Evolutionary conservation across 2,329 filamentous ascomycete genomes (phyloP).

Genomic region (Ascocoryne sarcoides): DNA sequence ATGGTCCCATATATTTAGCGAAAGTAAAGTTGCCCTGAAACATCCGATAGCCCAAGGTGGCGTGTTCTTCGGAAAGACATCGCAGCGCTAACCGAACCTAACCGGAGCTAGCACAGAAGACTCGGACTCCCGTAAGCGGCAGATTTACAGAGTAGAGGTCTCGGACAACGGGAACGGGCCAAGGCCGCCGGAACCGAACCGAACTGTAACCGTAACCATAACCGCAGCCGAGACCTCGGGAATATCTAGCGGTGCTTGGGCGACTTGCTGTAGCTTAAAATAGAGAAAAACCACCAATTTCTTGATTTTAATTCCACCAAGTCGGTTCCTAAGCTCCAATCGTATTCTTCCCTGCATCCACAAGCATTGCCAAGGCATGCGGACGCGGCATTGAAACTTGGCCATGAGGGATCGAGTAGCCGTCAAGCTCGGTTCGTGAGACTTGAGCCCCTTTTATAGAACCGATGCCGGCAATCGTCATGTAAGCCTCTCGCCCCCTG

Average conservation of each 20-base stretch:
- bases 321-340: neutral
- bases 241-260: neutral
- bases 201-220: too few species aligned
- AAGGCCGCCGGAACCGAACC: neutral
- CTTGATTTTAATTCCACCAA: neutral
- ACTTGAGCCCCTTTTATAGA: neutral
- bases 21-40: neutral
- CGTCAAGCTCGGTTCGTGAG: neutral
- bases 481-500: neutral
- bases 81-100: neutral
- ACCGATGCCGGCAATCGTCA: neutral
- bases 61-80: neutral
- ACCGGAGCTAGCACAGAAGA: neutral
- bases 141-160: too few species aligned
- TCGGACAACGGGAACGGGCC: neutral
- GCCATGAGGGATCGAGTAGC: neutral
- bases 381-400: neutral
- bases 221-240: neutral
- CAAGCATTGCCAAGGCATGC: neutral
- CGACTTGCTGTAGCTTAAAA: neutral
- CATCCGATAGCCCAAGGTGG: neutral
- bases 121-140: too few species aligned
- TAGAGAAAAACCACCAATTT: neutral
- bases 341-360: neutral
- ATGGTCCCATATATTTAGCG: neutral